Percentiles rank a stretch among this genome's conserved stretches.
Conservation (phyloP, 441 rosid species). For the Gossypium aridum region DNA sequence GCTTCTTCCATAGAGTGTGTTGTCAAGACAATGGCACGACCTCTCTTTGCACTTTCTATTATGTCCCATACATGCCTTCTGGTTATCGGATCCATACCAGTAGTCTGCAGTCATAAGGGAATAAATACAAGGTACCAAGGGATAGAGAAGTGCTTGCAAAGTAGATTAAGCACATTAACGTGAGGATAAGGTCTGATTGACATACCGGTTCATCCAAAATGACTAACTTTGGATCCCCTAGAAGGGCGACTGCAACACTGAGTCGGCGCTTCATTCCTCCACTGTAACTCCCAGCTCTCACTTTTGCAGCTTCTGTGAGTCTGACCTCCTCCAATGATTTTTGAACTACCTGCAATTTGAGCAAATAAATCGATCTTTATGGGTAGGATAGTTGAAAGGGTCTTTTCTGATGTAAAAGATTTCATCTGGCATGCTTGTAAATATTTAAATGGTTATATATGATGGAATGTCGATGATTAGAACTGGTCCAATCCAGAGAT, state of each 20-base stretch:
- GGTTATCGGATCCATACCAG: constrained; percentile 90
- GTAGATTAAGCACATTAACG: background rate
- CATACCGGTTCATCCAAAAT: constrained; percentile 85
- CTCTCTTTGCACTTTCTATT: constrained; percentile 77
- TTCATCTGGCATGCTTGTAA: background rate
- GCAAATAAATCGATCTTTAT: background rate
- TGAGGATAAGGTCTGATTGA: background rate
- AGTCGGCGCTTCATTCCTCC: constrained; percentile 97
- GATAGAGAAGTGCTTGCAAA: background rate
- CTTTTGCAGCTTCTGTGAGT: constrained; percentile 53
- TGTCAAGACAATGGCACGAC: constrained; percentile 72
- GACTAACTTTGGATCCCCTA: constrained; percentile 85
- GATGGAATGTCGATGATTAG: too few species aligned
- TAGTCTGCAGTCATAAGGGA: constrained; percentile 39
- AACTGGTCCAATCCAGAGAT: background rate
- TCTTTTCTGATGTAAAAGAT: background rate
- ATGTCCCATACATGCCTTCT: constrained; percentile 93
- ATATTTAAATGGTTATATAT: background rate
- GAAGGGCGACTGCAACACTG: constrained; percentile 85
- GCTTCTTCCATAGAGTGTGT: constrained; percentile 99
- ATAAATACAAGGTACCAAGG: background rate
- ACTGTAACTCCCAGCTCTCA: constrained; percentile 90
- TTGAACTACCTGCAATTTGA: constrained; percentile 43
- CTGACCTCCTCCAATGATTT: constrained; percentile 69
- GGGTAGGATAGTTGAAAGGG: background rate